Evolutionary conservation across 306 rosid genomes (phyloP), one percentile per base, ranked within the genome.

Genomic region (Dalbergia oliveri): DNA sequence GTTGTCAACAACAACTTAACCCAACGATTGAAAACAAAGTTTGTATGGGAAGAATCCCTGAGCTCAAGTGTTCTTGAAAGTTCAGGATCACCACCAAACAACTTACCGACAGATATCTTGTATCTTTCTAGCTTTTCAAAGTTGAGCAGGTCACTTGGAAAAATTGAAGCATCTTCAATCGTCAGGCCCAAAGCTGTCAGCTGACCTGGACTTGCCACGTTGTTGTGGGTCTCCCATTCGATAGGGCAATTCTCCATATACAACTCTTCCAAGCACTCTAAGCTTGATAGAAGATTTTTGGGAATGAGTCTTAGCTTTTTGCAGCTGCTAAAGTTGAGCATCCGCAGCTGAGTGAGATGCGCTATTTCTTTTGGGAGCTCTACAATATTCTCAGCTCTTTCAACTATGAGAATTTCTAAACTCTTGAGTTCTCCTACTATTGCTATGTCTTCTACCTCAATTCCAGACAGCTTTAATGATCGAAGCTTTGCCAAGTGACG

Each of bases 311-410:
- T 26, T 26, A 26, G 31, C 0, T 2, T 26, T 26, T 0, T 1
- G 31, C 31, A 26, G 31, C 3, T 1, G 31, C 31, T 26, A 47
- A 47, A 3, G 1, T 47, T 47, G 53, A 47, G 53, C 14, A 47
- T 10, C 14, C 41, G 79, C 1, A 88, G 37, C 45, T 14, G 34
- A 70, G 78, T 77, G 5, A 88, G 34, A 9, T 76, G 50, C 7
- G 53, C 58, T 5, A 88, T 72, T 69, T 76, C 78, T 54, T 51
- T 8, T 0, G 88, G 88, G 23, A 84, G 37, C 47, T 61, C 47
- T 6, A 79, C 19, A 9, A 82, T 14, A 5, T 43, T 6, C 0
- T 84, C 76, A 16, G 3, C 3, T 0, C 5, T 0, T 6, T n/a
- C 12, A 14, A 78, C n/a, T 11, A 0, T 0, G 8, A 78, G 82